Conservation (phyloP, 148 eudicot species). For the Amaranthus hypochondriacus region DNA sequence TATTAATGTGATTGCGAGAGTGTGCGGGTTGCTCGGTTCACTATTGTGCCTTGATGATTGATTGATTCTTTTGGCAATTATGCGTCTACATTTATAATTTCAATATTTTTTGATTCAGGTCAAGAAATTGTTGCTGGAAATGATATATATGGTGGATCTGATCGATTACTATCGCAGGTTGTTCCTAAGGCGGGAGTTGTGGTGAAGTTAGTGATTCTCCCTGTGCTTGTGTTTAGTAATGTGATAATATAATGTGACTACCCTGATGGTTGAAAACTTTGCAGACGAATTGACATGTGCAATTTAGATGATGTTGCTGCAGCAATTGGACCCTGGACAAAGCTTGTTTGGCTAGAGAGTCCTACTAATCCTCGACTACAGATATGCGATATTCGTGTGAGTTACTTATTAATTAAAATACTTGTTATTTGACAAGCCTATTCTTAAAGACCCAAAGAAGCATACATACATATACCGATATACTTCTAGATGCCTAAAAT, state of each 20-base stretch:
- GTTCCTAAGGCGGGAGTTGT: constrained; percentile 72
- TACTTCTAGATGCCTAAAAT: too few species aligned
- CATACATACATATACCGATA: too few species aligned
- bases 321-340: constrained; percentile 75
- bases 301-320: constrained; percentile 86
- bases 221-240: not conserved
- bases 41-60: not conserved
- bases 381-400: constrained; percentile 90
- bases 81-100: not conserved
- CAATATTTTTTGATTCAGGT: constrained; percentile 36
- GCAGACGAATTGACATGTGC: constrained; percentile 67
- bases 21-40: not conserved
- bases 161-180: constrained; percentile 79
- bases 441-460: not conserved
- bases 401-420: constrained; percentile 5
- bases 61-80: not conserved
- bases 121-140: constrained; percentile 97
- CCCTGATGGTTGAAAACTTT: constrained; percentile 19
- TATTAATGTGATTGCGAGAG: not conserved
- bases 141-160: constrained; percentile 98
- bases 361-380: constrained; percentile 97
- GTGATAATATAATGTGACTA: not conserved
- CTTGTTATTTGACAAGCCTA: not conserved
- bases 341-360: constrained; percentile 98
- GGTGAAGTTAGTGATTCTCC: constrained; percentile 63